Evolutionary conservation across 306 rosid genomes (phyloP), one percentile per base, ranked within the genome.

Genomic region (Quercus glauca): DNA sequence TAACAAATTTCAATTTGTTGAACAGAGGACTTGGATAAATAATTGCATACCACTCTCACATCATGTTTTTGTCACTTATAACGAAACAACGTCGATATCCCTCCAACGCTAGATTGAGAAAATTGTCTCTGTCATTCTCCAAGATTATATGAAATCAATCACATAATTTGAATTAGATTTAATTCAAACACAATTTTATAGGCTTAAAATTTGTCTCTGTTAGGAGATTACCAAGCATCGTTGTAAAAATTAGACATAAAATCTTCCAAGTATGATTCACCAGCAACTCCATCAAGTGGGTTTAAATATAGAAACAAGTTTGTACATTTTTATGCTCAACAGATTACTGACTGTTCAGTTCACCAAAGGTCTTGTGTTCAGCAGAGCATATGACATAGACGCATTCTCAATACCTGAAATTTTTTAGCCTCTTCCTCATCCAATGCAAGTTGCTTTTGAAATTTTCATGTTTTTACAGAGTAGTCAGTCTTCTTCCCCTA

Each of bases 371-470:
- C 69, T 41, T 28, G 43, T 63, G 29, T 28, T 17, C 9, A 28
- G 21, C 41, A 63, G 41, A 63, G 4, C 26, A 14, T 63, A 6
- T 13, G 5, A 26, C 69, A 28, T 26, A 63, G 69, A 28, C 1
- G 17, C 43, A 63, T 29, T 29, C 43, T 26, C 67, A 75, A 75
- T 75, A 92, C 98, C 97, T 89, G 91, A 78, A 94, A 81, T 71
- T 94, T 94, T 83, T 91, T 85, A 65, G 90, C 94, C 89, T 94
- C 98, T 85, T 92, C 98, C 88, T 80, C 82, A 87, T 94, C 97
- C 94, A 94, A 86, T 69, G 97, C 83, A 73, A 94, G 91, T 86
- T 94, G 98, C 88, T 89, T 94, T 88, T 92, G 97, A 82, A 94
- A 87, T 74, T 94, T 97, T 85, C 61, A 89, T 83, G 92, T 94